These are phyloP conservation scores for Cryphonectria nitschkei DNA, from an alignment of 2,329 filamentous ascomycete species.

Conservation along the genomic window DNA sequence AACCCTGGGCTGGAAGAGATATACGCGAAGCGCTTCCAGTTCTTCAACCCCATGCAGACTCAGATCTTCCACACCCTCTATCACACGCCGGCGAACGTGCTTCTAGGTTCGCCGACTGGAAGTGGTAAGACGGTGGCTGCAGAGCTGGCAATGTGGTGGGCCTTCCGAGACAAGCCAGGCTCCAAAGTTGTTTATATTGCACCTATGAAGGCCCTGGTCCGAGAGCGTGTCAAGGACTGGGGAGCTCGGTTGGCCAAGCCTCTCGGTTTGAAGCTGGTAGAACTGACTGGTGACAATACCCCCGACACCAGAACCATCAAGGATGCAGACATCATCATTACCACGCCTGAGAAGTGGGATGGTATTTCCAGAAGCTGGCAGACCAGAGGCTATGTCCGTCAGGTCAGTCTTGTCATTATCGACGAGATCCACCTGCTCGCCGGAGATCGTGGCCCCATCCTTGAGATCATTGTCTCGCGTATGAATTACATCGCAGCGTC, in stretches of 20 bases:
- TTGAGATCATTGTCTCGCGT: constrained; percentile 90
- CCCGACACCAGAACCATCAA: constrained; percentile 95
- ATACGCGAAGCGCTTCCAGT: constrained; percentile 87
- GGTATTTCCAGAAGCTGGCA: constrained; percentile 99
- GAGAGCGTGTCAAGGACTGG: constrained; percentile 97
- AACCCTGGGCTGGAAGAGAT: constrained; percentile 86
- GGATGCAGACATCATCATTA: constrained; percentile 96
- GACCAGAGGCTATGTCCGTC: constrained; percentile 91
- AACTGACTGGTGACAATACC: constrained; percentile 96
- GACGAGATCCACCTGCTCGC: constrained; percentile 98
- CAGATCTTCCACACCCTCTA: constrained; percentile 98
- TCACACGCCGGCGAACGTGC: constrained; percentile 86
- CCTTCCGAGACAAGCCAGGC: constrained; percentile 89
- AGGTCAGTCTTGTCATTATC: constrained; percentile 95
- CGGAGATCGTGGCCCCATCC: constrained; percentile 92
- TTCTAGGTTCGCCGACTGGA: constrained; percentile 93
- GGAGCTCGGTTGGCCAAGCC: constrained; percentile 77
- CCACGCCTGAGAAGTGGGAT: constrained; percentile 99
- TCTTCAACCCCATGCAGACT: constrained; percentile 99
- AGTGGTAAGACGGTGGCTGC: constrained; percentile 97
- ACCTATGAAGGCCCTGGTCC: constrained; percentile 97
- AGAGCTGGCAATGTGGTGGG: constrained; percentile 99
- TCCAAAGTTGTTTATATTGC: constrained; percentile 99
- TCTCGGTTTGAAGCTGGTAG: constrained; percentile 87
- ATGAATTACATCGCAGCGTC: constrained; percentile 99